Percentiles rank a stretch among this genome's conserved stretches.
These are phyloP conservation scores for Metarhizium brunneum DNA, from an alignment of 2,329 filamentous ascomycete genomes.

Conservation along the genomic window DNA sequence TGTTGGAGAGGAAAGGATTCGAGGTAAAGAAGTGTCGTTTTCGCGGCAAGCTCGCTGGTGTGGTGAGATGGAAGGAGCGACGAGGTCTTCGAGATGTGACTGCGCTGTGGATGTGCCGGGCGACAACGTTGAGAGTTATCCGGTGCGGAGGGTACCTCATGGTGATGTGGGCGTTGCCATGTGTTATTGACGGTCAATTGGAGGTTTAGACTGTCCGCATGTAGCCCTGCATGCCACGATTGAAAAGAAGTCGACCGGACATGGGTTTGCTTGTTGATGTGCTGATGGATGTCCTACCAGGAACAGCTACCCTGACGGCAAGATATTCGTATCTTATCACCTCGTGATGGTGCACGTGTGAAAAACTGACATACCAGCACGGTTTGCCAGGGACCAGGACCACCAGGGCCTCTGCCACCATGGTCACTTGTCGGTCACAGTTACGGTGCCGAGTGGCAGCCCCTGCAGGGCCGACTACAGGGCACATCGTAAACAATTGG, in stretches of 20 bases:
- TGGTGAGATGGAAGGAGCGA: constrained; percentile 37
- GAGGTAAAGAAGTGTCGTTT: constrained; percentile 59
- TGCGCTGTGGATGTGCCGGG: constrained; percentile 20
- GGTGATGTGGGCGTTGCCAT: constrained; percentile 14
- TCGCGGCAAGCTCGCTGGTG: constrained; percentile 35
- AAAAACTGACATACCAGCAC: background rate
- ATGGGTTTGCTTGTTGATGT: too few species aligned
- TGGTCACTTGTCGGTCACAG: too few species aligned
- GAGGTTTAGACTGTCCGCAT: background rate
- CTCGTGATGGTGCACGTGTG: constrained; percentile 15
- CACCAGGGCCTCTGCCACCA: too few species aligned
- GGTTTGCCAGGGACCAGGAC: too few species aligned
- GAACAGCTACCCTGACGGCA: background rate
- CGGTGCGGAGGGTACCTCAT: constrained; percentile 25
- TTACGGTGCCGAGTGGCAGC: too few species aligned
- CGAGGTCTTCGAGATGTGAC: constrained; percentile 16
- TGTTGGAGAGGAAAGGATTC: constrained; percentile 41
- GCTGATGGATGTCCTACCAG: too few species aligned
- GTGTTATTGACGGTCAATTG: constrained; percentile 2
- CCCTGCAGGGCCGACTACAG: background rate
- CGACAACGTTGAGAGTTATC: constrained; percentile 20
- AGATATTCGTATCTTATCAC: constrained; percentile 7
- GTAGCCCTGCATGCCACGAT: background rate
- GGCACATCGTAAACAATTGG: background rate
- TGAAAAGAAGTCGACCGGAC: background rate